Base-by-base conservation (phyloP, 2,329 filamentous ascomycete species). In the Sporothrix humicola region DNA sequence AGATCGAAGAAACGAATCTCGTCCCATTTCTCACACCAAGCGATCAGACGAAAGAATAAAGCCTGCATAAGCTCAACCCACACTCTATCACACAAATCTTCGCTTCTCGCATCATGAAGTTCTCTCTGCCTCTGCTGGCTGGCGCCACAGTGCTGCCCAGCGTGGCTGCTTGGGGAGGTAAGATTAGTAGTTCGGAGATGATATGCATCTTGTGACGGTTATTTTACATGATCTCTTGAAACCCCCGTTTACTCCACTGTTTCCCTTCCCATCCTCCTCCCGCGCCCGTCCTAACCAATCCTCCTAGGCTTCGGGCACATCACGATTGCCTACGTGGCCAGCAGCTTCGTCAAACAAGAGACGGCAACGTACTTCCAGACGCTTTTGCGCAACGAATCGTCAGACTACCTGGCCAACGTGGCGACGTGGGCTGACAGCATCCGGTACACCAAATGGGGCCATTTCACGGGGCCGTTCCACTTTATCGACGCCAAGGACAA, bases 341-440 rank as follows among this genome's bases (percentile, higher is more conserved):
- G 84, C 77, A 86, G 86, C 78, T 88, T 91, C 77, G 88, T 92
- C 69, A 81, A 86, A 72, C 83, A 87, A 50, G 79, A 84, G 44
- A 92, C 90, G 15, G 83, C 87, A 26, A 75, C 81, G 54, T 88
- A 87, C 79, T 87, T 92, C 78, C 86, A 91, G 78, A 79, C 81
- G 4, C 82, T 92, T 69, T 84, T 92, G 58, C 81, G 84, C 75
- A 88, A 87, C 79, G 79, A 85, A 50, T 86, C 86, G 1, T 80
- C 82, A 72, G 85, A 89, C 77, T 91, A 91, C 78, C 84, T 92
- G 37, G 89, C 89, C 66, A 85, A 85, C 73, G 86, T 91, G 2
- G 90, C 90, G 2, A 88, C 88, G 10, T 92, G 90, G 90, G 90
- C 90, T 44, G 90, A 92, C 81, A 89, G 85, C 54, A 85, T 90